Evolutionary conservation across 257 asterid species (phyloP).

Genomic region (Echium plantagineum): DNA sequence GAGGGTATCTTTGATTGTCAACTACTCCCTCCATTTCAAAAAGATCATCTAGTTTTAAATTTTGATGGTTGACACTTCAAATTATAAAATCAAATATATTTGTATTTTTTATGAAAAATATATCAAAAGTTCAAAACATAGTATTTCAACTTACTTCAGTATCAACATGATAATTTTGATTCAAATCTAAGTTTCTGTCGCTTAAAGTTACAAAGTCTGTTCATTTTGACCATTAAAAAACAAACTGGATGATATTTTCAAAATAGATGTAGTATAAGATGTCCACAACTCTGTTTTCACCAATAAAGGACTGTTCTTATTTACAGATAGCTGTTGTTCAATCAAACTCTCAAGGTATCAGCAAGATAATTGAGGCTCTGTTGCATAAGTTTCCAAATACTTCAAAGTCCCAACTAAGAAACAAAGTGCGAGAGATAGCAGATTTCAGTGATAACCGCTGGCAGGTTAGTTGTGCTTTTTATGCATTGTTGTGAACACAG

Average conservation of each 20-base stretch:
- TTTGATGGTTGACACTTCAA: too few relatives aligned
- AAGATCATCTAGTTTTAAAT: too few relatives aligned
- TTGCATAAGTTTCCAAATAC: conserved; percentile 47
- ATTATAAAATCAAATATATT: too few relatives aligned
- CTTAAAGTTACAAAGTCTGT: too few relatives aligned
- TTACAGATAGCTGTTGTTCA: conserved; percentile 52
- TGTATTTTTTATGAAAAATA: too few relatives aligned
- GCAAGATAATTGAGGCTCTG: conserved; percentile 44
- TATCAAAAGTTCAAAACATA: too few relatives aligned
- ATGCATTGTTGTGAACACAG: conserved; percentile 7
- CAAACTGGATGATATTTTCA: neutral
- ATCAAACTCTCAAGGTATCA: conserved; percentile 46
- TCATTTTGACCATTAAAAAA: too few relatives aligned
- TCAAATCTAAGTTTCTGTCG: too few relatives aligned
- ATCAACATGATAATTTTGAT: too few relatives aligned
- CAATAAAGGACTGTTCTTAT: neutral
- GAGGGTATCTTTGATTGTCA: too few relatives aligned
- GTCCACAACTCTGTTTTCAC: neutral
- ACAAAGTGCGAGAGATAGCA: conserved; percentile 73
- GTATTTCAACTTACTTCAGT: too few relatives aligned
- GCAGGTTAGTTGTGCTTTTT: conserved; percentile 49
- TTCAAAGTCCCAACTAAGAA: conserved; percentile 52
- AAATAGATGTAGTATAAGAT: neutral
- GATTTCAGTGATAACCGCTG: conserved; percentile 62
- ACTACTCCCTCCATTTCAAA: too few relatives aligned